These are phyloP conservation scores for Aspergillus felis DNA, from an alignment of 2,329 filamentous ascomycete genomes.

Conservation along the genomic window DNA sequence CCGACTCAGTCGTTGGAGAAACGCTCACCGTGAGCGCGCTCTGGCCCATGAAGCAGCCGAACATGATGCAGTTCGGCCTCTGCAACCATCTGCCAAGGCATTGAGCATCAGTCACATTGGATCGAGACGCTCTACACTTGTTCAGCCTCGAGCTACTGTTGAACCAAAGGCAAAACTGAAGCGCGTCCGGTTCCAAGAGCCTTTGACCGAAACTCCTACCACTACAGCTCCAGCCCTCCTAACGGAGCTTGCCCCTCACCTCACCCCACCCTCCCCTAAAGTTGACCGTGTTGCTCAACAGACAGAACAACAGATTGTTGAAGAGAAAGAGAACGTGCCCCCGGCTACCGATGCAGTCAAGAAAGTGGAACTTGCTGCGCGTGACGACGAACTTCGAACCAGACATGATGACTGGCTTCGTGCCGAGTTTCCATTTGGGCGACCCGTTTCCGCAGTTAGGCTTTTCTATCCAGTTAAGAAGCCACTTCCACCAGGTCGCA, in stretches of 20 bases:
- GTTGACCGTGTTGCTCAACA: not conserved
- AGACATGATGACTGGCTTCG: conserved; percentile 19
- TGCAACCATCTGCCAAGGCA: not conserved
- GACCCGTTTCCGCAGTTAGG: conserved; percentile 28
- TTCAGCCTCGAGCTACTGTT: not conserved
- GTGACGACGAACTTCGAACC: conserved; percentile 8
- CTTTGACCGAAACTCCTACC: conserved; percentile 2
- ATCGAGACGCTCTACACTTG: not conserved
- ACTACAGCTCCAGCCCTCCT: not conserved
- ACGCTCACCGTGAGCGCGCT: not conserved
- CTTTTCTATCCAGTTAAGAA: conserved; percentile 19
- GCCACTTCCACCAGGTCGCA: conserved; percentile 25
- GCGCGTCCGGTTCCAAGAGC: conserved; percentile 13
- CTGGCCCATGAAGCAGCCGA: not conserved
- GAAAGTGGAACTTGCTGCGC: not conserved
- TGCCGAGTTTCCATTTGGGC: conserved; percentile 17
- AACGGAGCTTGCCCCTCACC: conserved; percentile 1
- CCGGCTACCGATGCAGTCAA: not conserved
- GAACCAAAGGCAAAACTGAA: not conserved
- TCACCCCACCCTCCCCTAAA: conserved; percentile 6
- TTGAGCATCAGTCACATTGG: not conserved
- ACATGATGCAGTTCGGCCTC: not conserved
- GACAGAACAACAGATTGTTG: not conserved
- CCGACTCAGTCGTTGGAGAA: not conserved
- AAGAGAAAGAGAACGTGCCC: conserved; percentile 17